Conservation (phyloP, 169 alveolate species). For the Eimeria brunetti region DNA sequence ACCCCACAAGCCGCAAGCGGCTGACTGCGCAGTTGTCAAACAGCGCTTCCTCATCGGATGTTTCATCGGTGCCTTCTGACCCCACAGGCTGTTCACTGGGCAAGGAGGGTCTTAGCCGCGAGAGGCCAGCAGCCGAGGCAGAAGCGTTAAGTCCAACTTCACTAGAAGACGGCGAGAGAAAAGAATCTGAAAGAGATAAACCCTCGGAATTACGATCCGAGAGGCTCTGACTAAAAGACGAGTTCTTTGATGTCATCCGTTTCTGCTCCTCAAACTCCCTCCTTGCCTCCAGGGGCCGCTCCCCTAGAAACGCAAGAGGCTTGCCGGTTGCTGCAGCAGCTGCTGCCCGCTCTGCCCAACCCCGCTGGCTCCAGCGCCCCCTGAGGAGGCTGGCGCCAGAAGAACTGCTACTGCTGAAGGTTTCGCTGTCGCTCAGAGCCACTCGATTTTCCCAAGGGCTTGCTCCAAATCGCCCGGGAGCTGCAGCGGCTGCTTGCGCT, state of each 20-base stretch:
- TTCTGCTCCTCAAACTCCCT: slow-evolving; percentile 47
- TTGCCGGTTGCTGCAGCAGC: slow-evolving; percentile 68
- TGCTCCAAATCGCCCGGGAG: slow-evolving; percentile 45
- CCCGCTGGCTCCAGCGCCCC: slow-evolving; percentile 41
- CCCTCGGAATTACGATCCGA: slow-evolving; percentile 32
- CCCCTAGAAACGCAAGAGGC: slow-evolving; percentile 64
- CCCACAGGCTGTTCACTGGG: slow-evolving; percentile 9
- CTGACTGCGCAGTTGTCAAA: background rate
- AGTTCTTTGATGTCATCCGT: slow-evolving; percentile 21
- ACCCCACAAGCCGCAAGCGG: background rate
- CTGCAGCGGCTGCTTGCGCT: slow-evolving; percentile 52
- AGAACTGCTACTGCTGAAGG: slow-evolving; percentile 33
- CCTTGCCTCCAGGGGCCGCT: slow-evolving; percentile 25
- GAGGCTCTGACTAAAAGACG: slow-evolving; percentile 14
- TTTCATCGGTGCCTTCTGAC: slow-evolving; percentile 27
- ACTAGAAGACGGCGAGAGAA: slow-evolving; percentile 27
- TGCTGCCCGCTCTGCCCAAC: slow-evolving; percentile 69
- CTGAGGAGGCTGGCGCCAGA: background rate
- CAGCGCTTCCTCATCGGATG: slow-evolving; percentile 26
- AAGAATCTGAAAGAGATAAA: slow-evolving; percentile 30
- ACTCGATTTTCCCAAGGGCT: slow-evolving; percentile 47
- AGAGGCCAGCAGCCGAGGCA: background rate
- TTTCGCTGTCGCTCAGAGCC: slow-evolving; percentile 58
- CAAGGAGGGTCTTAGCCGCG: background rate
- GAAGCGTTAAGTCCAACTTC: slow-evolving; percentile 16